Base-by-base conservation (phyloP, 2,329 filamentous ascomycete species). In the Scedosporium dehoogii region DNA sequence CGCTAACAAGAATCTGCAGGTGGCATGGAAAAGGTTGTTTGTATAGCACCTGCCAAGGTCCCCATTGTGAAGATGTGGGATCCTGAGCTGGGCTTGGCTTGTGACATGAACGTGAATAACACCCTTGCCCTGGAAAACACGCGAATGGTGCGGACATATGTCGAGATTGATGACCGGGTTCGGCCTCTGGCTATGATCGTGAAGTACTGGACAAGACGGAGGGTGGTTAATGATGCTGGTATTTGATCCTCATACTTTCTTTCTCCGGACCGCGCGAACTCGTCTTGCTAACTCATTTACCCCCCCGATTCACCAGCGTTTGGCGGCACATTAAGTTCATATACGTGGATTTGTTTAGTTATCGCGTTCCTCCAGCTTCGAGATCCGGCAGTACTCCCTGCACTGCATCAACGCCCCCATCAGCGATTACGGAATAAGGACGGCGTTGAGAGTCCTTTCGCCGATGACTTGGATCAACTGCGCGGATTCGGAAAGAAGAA, bases 51-150 rank as follows among this genome's bases (percentile, higher is more conserved):
- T 51, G 94, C 94, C 64, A 97, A 97, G 75, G 94, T 99, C 14
- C 93, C 94, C 3, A 99, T 99, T 70, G 94, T 99, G 68, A 97
- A 97, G 78, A 90, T 96, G 62, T 99, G 94, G 92, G 94, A 99
- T 73, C 94, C 94, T 3, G 91, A 96, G 73, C 80, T 97, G 63
- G 81, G 87, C 66, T 80, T 99, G 59, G 90, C 92, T 16, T 97
- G 92, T 73, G 94, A 99, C 72, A 94, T 99, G 88, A 99, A 99
- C 69, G 92, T 99, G 76, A 99, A 99, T 78, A 99, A 97, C 70
- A 94, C 92, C 0, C 76, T 96, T 61, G 94, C 94, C 3, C 79
- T 99, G 65, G 92, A 97, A 74, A 99, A 99, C 70, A 99, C 94
- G 14, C 86, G 92, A 59, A 96, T 99, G 92, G 94, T 99, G 69